Base-by-base conservation (phyloP, 2,329 filamentous ascomycete species). In the Cercospora canescens region DNA sequence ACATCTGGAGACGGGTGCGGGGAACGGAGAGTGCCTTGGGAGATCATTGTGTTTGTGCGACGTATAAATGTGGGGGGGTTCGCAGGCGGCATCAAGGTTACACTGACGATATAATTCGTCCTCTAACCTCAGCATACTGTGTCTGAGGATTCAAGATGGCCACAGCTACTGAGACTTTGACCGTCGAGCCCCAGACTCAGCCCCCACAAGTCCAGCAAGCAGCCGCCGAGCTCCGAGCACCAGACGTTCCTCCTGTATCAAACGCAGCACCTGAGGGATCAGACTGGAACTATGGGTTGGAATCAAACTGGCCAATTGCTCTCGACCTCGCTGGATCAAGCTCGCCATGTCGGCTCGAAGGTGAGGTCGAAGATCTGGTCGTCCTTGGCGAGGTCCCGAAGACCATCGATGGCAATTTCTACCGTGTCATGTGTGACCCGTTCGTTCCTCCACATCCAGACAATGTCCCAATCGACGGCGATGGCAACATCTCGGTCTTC, bases 381-480 rank as follows among this genome's bases (percentile, higher is more conserved):
- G 72, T 77, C 1, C 65, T 69, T 1, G 76, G 76, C 14, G 66
- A 72, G 5, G 73, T 78, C 8, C 76, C 76, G 0, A 60, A 66
- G 14, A 70, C 71, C 32, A 75, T 78, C 30, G 70, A 75, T 24
- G 77, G 77, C 6, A 77, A 73, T 2, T 78, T 77, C 59, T 78
- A 77, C 57, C 81, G 84, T 3, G 78, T 86, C n/a, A 84, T 85
- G 76, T 82, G 83, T 18, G 84, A 86, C 71, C 82, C 81, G 82
- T 69, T 80, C 81, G 28, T 87, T 83, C 72, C 85, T 83, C n/a
- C 86, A 83, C 1, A 71, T 83, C 68, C 84, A 85, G 71, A 83
- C 84, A 85, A 88, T 66, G 82, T 81, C 16, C 80, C 80, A 58
- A 79, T 82, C 73, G 81, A 81, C 61, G 81, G 81, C 37, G 81